These are phyloP conservation scores for Fusarium citri DNA, from an alignment of 2,329 filamentous ascomycete genomes.

Conservation along the genomic window DNA sequence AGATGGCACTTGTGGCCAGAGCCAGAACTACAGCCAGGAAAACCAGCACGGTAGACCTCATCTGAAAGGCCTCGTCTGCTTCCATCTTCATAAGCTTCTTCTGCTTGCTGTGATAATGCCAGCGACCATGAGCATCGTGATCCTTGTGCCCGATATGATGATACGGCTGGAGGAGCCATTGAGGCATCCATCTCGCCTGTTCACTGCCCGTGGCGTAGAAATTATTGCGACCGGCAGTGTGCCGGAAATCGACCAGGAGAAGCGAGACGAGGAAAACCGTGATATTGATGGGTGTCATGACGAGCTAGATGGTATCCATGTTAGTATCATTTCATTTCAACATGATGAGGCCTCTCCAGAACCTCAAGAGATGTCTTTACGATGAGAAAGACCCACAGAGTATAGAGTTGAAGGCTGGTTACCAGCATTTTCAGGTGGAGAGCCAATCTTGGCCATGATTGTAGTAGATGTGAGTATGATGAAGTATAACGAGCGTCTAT, in stretches of 20 bases:
- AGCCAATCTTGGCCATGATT: constrained; percentile 27
- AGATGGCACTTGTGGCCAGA: constrained; percentile 21
- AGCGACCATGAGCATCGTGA: constrained; percentile 46
- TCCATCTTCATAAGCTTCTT: constrained; percentile 71
- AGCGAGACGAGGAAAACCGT: constrained; percentile 74
- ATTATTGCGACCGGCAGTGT: constrained; percentile 63
- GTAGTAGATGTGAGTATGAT: background rate
- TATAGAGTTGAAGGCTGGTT: constrained; percentile 43
- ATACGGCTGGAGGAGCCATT: constrained; percentile 53
- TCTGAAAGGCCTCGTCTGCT: constrained; percentile 71
- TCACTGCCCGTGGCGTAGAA: constrained; percentile 50
- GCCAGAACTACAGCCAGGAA: constrained; percentile 55
- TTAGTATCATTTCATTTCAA: constrained; percentile 15
- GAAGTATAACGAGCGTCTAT: background rate
- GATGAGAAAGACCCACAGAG: constrained; percentile 35
- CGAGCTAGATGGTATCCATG: constrained; percentile 34
- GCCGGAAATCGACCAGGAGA: constrained; percentile 68
- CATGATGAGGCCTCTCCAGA: too few species aligned
- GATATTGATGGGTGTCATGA: constrained; percentile 73
- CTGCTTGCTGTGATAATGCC: constrained; percentile 68
- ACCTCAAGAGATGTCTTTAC: constrained; percentile 6
- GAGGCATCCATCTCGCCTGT: constrained; percentile 31
- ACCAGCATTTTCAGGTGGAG: constrained; percentile 13
- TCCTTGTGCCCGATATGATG: constrained; percentile 45
- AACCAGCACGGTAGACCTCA: constrained; percentile 66